Conservation (phyloP, 371 early-diverging fungal genomes). For the Saksenaea vasiformis region DNA sequence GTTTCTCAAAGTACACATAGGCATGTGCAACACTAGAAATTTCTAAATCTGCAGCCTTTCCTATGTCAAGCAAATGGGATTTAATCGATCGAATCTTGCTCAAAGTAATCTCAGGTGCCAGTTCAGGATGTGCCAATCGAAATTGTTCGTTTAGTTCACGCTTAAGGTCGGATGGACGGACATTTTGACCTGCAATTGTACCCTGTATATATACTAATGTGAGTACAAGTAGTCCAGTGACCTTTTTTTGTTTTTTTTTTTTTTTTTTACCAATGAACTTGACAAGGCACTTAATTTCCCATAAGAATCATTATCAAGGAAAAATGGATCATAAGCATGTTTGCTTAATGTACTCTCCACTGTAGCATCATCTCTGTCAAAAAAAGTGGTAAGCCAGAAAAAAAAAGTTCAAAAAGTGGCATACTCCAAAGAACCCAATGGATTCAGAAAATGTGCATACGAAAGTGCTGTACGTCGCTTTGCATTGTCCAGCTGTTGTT, state of each 20-base stretch:
- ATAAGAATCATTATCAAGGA: slow-evolving; percentile 62
- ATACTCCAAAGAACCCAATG: slow-evolving; percentile 44
- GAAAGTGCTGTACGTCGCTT: slow-evolving; percentile 41
- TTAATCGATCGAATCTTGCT: slow-evolving; percentile 82
- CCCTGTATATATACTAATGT: slow-evolving; percentile 37
- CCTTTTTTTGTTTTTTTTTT: not conserved
- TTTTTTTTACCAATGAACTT: slow-evolving; percentile 30
- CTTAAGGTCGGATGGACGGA: slow-evolving; percentile 57
- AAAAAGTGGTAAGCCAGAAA: not conserved
- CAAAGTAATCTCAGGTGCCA: slow-evolving; percentile 73
- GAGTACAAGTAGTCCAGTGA: not conserved
- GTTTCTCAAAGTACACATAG: slow-evolving; percentile 93
- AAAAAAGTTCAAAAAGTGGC: not conserved
- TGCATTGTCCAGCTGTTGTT: slow-evolving; percentile 43
- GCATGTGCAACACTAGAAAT: slow-evolving; percentile 88
- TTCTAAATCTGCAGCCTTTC: slow-evolving; percentile 69
- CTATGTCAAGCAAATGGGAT: slow-evolving; percentile 55
- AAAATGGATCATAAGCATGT: slow-evolving; percentile 55
- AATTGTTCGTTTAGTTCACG: slow-evolving; percentile 82
- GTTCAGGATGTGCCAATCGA: slow-evolving; percentile 70
- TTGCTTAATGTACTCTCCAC: slow-evolving; percentile 6
- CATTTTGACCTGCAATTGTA: slow-evolving; percentile 65
- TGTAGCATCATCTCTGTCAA: slow-evolving; percentile 15
- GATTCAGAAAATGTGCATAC: slow-evolving; percentile 46
- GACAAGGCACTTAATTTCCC: slow-evolving; percentile 28